Conservation (phyloP, 768 basidiomycete species). For the Hygrocybe punicea region DNA sequence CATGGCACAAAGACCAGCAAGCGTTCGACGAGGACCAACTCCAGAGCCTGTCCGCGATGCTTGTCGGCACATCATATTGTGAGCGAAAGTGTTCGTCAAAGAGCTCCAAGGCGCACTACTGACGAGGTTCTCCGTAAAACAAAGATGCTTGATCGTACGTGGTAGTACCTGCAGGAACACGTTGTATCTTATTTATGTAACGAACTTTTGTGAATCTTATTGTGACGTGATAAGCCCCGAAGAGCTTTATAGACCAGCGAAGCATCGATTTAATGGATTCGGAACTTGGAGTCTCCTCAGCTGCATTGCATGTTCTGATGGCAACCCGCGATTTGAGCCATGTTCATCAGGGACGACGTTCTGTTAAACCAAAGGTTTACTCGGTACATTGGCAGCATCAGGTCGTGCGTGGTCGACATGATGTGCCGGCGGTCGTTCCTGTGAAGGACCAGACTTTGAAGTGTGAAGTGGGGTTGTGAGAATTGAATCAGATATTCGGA, state of each 20-base stretch:
- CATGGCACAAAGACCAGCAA: conserved; percentile 87
- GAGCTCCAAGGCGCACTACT: not conserved
- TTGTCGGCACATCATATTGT: conserved; percentile 90
- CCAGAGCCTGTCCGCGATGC: conserved; percentile 80
- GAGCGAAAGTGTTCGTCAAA: conserved; percentile 27
- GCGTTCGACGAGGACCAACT: conserved; percentile 88
- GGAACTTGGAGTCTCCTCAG: no score
- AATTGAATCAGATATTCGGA: no score
- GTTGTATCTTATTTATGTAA: no score
- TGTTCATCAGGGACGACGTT: no score
- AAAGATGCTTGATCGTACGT: conserved; percentile 3
- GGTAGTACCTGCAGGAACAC: not conserved
- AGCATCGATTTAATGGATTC: no score
- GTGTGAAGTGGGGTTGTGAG: no score
- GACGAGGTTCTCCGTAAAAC: not conserved
- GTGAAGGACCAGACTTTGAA: no score
- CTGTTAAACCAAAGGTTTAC: no score
- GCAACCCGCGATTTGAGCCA: no score
- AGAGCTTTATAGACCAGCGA: no score
- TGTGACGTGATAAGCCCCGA: not conserved
- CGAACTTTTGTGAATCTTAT: not conserved
- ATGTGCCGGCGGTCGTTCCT: not conserved
- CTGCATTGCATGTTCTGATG: no score
- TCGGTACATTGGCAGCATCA: not conserved
- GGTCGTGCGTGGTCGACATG: not conserved